Base-by-base conservation (phyloP, 2,329 filamentous ascomycete species). In the Aspergillus texensis region DNA sequence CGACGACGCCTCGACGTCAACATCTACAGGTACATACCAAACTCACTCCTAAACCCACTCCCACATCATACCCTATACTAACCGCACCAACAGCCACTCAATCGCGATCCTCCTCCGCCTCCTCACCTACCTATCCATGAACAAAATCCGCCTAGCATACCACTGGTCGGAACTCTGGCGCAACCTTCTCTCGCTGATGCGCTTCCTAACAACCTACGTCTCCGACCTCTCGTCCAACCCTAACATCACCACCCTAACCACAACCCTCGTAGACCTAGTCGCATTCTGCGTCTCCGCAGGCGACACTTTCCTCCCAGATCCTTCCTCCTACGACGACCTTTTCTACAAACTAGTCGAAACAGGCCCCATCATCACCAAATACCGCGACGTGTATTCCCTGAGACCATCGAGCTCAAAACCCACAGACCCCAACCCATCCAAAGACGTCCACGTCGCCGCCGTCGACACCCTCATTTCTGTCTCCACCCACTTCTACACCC, bases 311-410 rank as follows among this genome's bases (percentile, higher is more conserved):
- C 84, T 99, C 9, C 95, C 94, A 0, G 92, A 91, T 34, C 89
- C 93, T 0, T 87, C 91, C 21, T 89, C 92, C 1, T 98, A 98
- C 77, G 95, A 99, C 72, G 95, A 99, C 73, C 84, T 99, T 0
- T 98, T 99, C 80, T 99, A 99, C 86, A 99, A 99, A 80, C 86
- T 98, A 2, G 93, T 98, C 30, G 95, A 99, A 78, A 91, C 90
- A 2, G 93, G 94, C 12, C 92, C 96, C 56, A 86, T 92, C 14
- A 85, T 98, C 26, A 81, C 85, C 36, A 93, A 92, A 73, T 97
- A 98, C 80, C 88, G 92, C 46, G 88, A 93, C 66, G 89, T 87
- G 11, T 98, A 95, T 77, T 80, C 81, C 5, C 73, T 84, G 26
- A 74, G 75, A 32, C 74, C 65, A 68, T 39, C 65, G 5, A 45